Base-by-base conservation (phyloP, 2,329 filamentous ascomycete genomes). In the Colletotrichum sp. region DNA sequence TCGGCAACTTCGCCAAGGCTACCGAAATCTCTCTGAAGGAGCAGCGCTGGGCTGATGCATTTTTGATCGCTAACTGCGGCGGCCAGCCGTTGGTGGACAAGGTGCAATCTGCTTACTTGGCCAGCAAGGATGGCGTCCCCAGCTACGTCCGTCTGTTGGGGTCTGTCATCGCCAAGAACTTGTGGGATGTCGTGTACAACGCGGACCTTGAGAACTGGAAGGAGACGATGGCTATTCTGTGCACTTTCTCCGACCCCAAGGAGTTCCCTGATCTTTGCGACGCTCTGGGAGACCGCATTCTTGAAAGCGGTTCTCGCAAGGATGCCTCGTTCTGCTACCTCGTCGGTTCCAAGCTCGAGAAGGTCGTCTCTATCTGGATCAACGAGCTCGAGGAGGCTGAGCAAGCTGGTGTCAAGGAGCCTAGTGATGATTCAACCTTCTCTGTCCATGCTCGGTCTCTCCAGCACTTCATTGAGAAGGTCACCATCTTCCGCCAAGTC, bases 151-250 rank as follows among this genome's bases (percentile, higher is more conserved):
- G 98, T 59, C 90, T 99, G 10, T 90, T 99, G 71, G 94, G 95
- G 68, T 98, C 96, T 7, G 95, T 99, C 68, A 96, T 98, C 73
- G 93, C 95, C 77, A 99, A 99, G 89, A 98, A 99, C 82, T 90
- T 99, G 3, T 99, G 96, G 97, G 97, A 99, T 86, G 91, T 99
- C 62, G 97, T 99, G 9, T 95, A 99, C 86, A 99, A 99, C 81
- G 97, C 96, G 9, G 95, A 98, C 81, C 88, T 99, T 62, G 90
- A 91, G 69, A 95, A 97, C 85, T 99, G 97, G 98, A 99, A 98
- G 86, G 97, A 99, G 85, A 93, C 96, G 5, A 98, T 99, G 95
- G 96, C 95, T 32, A 95, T 96, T 1, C 88, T 99, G 70, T 99
- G 97, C 90, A 99, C 97, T 1, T 99, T 96, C 85, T 97, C 97